These are phyloP conservation scores for Neckera pumila DNA, from an alignment of 225 moss, liverwort and hornwort genomes.

Conservation along the genomic window DNA sequence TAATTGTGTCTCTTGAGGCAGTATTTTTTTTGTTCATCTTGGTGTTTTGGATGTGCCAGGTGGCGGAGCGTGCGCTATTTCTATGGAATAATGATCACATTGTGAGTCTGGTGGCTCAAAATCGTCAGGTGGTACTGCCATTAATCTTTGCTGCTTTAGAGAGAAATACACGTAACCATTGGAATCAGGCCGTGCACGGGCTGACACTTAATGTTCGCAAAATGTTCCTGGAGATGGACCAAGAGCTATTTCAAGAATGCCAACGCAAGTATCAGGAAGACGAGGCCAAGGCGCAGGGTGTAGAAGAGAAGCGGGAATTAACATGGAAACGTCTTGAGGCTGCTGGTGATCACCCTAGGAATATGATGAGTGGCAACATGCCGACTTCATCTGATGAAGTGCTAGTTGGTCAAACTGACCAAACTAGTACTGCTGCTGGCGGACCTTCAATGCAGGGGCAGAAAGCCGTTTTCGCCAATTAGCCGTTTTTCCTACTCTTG, in stretches of 20 bases:
- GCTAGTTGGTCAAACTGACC: conserved; percentile 35
- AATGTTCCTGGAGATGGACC: conserved; percentile 99
- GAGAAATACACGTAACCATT: conserved; percentile 83
- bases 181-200: conserved; percentile 97
- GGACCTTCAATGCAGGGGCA: conserved; percentile 54
- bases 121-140: conserved; percentile 81
- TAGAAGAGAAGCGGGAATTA: conserved; percentile 71
- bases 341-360: conserved; percentile 37
- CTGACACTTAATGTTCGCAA: conserved; percentile 86
- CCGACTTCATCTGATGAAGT: conserved; percentile 31
- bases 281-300: conserved; percentile 62
- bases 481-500: conserved; percentile 9
- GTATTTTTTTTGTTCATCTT: background rate
- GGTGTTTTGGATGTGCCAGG: conserved; percentile 26
- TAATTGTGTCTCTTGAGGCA: background rate
- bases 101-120: conserved; percentile 92
- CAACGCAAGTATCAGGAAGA: conserved; percentile 90
- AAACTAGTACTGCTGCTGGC: conserved; percentile 22
- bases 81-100: conserved; percentile 97
- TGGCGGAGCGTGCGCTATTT: conserved; percentile 93
- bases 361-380: conserved; percentile 9
- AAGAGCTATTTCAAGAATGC: conserved; percentile 89
- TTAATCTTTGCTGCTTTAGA: conserved; percentile 71
- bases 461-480: conserved; percentile 52
- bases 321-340: conserved; percentile 97